These are phyloP conservation scores for Picea abies DNA, from an alignment of 83 land plant genomes.

Conservation along the genomic window DNA sequence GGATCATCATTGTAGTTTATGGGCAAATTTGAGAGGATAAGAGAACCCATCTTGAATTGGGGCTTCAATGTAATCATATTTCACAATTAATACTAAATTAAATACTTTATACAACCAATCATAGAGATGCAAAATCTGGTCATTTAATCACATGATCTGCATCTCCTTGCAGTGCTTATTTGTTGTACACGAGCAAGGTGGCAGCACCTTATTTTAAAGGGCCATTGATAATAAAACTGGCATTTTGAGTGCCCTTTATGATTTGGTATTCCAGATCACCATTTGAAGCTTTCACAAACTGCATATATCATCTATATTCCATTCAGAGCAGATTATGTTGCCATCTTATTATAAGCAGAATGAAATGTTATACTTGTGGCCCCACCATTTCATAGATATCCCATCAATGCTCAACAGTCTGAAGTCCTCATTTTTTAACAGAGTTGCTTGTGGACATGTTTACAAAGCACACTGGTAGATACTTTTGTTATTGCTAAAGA, in stretches of 20 bases:
- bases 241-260: background rate
- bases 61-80: background rate
- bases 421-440: background rate
- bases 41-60: background rate
- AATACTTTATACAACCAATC: background rate
- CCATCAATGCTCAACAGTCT: background rate
- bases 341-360: background rate
- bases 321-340: background rate
- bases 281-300: background rate
- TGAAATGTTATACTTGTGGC: background rate
- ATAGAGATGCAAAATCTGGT: constrained; percentile 1
- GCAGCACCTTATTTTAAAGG: background rate
- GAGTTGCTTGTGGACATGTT: background rate
- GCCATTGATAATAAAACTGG: background rate
- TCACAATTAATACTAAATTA: background rate
- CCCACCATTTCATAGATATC: background rate
- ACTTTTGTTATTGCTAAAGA: background rate
- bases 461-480: background rate
- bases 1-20: background rate
- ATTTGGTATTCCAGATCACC: background rate
- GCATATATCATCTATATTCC: background rate
- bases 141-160: background rate
- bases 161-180: constrained; percentile 2
- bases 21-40: background rate
- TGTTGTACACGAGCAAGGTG: background rate